Conservation (phyloP, 352 stramenopile genomes). For the Phytophthora idaei region DNA sequence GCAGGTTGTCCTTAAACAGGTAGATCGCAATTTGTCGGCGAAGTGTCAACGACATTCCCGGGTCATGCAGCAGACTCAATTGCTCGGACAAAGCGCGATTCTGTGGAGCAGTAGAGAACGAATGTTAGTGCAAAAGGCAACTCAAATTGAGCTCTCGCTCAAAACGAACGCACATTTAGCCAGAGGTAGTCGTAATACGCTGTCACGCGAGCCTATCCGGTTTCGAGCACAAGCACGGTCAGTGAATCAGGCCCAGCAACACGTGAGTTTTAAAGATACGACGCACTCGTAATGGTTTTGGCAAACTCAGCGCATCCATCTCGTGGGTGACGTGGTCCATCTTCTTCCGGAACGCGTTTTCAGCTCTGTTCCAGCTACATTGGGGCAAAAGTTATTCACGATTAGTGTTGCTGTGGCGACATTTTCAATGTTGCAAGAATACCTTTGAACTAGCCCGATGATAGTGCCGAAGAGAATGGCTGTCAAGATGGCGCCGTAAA, state of each 20-base stretch:
- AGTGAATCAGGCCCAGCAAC: neutral
- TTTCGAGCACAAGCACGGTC: neutral
- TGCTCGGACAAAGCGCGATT: constrained; percentile 67
- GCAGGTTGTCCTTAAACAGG: constrained; percentile 70
- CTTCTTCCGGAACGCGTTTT: constrained; percentile 73
- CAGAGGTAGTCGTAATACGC: constrained; percentile 82
- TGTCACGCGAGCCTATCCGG: constrained; percentile 43
- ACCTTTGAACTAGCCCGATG: constrained; percentile 66
- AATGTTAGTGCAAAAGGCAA: constrained; percentile 8
- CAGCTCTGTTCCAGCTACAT: constrained; percentile 59
- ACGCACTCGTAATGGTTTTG: constrained; percentile 54
- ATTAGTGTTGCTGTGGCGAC: neutral
- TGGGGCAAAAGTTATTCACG: neutral
- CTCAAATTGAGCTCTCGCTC: neutral
- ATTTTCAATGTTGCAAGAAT: neutral
- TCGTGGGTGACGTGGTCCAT: constrained; percentile 74
- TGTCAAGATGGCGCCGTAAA: constrained; percentile 51
- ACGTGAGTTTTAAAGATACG: neutral
- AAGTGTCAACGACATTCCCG: constrained; percentile 63
- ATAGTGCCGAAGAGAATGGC: constrained; percentile 63
- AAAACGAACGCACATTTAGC: constrained; percentile 50
- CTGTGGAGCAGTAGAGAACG: constrained; percentile 11
- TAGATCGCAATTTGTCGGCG: constrained; percentile 71
- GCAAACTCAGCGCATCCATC: constrained; percentile 65
- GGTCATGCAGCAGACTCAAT: constrained; percentile 61